Evolutionary conservation across 768 basidiomycete genomes (phyloP), one percentile per base, ranked within the genome.

Genomic region (Hydnomerulius pinastri): DNA sequence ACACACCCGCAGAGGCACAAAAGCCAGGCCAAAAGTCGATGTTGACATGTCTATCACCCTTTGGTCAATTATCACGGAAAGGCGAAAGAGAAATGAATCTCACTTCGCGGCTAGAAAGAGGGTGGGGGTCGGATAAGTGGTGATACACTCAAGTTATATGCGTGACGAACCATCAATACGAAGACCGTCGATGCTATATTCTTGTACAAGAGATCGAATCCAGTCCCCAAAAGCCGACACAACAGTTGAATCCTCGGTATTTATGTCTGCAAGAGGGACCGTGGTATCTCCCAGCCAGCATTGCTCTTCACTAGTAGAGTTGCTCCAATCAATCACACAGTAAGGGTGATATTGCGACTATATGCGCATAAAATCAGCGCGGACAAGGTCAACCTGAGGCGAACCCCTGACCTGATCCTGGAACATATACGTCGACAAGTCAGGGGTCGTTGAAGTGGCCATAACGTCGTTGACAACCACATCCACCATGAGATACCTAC

Each of bases 381-480:
- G 41, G 12, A 43, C 17, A 15, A 17, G 21, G n/a, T 29, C 2
- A 5, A 12, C 32, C 27, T 20, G 20, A 46, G 15, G 45, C 20
- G 21, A 7, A 43, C 6, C 2, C 61, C 75, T 23, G 24, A 83
- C 86, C 61, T 74, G 50, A 24, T 85, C 74, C 61, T 83, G 85
- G 74, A 90, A 87, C 67, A 85, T 77, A 66, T 81, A 90, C 1
- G 67, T 69, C 10, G 86, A 86, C 52, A 80, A 78, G 63, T 86
- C 81, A 13, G 87, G 86, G 6, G 72, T 79, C 29, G 71, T 73
- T 3, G 81, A 79, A 3, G 82, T 80, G 1, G 86, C 72, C 77
- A 91, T 92, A 43, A 95, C 90, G 66, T 93, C 88, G 67, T 94
- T 94, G 28, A 88, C 82, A 32, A 94, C 87, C 27, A 89, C 69